Conservation (phyloP, 257 asterid genomes). For the Penstemon barbatus region DNA sequence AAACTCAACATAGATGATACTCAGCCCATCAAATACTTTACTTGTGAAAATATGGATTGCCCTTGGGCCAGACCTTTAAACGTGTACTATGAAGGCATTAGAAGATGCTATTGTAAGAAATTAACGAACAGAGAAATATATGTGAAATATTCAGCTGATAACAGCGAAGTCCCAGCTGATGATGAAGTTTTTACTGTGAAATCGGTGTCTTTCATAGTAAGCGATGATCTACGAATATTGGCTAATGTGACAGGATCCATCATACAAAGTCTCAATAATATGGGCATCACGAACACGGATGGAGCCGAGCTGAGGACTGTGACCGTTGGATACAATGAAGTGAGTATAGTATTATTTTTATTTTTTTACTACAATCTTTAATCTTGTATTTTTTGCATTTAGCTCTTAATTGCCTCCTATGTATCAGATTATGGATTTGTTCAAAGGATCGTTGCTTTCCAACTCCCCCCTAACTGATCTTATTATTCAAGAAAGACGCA, state of each 20-base stretch:
- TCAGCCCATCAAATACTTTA: not conserved
- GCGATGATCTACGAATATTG: slow-evolving; percentile 14
- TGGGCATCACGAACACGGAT: not conserved
- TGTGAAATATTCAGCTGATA: rapidly evolving
- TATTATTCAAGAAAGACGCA: slow-evolving; percentile 1
- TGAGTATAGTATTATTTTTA: not conserved
- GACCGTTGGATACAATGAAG: slow-evolving; percentile 25
- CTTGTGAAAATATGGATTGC: not conserved
- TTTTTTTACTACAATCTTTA: no score
- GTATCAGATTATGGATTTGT: slow-evolving; percentile 25
- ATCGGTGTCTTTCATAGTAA: not conserved
- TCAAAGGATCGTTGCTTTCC: slow-evolving; percentile 12
- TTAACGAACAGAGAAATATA: not conserved
- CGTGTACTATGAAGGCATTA: not conserved
- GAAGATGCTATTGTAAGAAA: slow-evolving; percentile 7
- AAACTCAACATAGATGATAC: slow-evolving; percentile 15
- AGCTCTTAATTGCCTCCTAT: no score
- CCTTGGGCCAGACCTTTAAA: not conserved
- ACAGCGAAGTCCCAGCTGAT: not conserved
- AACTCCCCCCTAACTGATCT: slow-evolving; percentile 27
- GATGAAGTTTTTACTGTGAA: not conserved
- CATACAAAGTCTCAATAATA: not conserved
- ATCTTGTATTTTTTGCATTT: no score
- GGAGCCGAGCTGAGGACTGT: not conserved
- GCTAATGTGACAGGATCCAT: not conserved